Conservation (phyloP, 1,139 yeast species). For the Protomyces lactucae-debilis region DNA sequence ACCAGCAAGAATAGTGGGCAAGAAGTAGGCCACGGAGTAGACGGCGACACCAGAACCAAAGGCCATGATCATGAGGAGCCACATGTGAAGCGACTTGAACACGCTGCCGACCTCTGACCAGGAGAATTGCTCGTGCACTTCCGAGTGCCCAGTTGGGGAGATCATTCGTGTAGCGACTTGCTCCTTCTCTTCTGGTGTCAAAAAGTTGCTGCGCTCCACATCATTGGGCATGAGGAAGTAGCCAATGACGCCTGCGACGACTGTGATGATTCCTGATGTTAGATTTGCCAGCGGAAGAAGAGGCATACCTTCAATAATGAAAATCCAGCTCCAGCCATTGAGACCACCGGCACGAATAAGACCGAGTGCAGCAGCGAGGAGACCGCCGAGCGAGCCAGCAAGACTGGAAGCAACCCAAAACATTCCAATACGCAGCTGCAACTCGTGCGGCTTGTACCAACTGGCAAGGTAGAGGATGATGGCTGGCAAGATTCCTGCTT, state of each 20-base stretch:
- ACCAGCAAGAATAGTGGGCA: conserved; percentile 60
- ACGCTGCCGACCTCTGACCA: conserved; percentile 2
- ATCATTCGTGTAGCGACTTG: conserved; percentile 38
- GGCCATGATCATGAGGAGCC: conserved; percentile 30
- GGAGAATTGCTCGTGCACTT: conserved; percentile 5
- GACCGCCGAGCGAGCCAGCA: conserved; percentile 79
- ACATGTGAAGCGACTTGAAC: not conserved
- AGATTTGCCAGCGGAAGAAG: conserved; percentile 60
- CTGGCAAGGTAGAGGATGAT: conserved; percentile 60
- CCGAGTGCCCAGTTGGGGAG: conserved; percentile 36
- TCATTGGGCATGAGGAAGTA: conserved; percentile 66
- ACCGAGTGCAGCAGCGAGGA: conserved; percentile 59
- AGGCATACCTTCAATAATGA: conserved; percentile 62
- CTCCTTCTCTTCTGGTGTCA: conserved; percentile 42
- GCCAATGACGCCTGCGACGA: conserved; percentile 56
- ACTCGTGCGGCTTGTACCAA: conserved; percentile 54
- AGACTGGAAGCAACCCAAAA: conserved; percentile 65
- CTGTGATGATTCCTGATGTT: conserved; percentile 63
- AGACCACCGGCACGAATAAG: conserved; percentile 40
- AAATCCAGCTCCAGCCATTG: conserved; percentile 67
- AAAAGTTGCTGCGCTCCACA: conserved; percentile 56
- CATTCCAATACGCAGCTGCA: conserved; percentile 62
- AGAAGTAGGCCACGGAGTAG: conserved; percentile 56
- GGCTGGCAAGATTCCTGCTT: conserved; percentile 61
- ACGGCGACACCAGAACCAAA: conserved; percentile 47